Conservation (phyloP, 148 eudicot species). For the Oxyria digyna region DNA sequence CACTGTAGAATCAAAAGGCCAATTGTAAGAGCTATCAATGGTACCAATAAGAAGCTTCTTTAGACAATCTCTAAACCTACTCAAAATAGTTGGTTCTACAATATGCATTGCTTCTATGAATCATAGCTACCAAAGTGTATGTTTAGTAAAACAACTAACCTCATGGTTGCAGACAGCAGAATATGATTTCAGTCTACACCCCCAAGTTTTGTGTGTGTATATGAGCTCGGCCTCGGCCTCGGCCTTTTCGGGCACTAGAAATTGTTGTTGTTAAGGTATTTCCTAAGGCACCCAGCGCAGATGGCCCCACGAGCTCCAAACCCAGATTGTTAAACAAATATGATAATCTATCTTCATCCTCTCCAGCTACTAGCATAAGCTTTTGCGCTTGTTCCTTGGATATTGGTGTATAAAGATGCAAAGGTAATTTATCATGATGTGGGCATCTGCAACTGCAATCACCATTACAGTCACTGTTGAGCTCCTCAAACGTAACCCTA, state of each 20-base stretch:
- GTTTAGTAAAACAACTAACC: background rate
- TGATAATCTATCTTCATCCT: slow-evolving; percentile 31
- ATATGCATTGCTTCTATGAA: background rate
- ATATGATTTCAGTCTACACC: background rate
- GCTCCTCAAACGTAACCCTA: slow-evolving; percentile 35
- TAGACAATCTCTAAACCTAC: slow-evolving; percentile 12
- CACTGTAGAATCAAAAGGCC: background rate
- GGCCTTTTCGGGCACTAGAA: slow-evolving; percentile 44
- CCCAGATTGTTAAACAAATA: slow-evolving; percentile 43
- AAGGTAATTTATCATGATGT: slow-evolving; percentile 22
- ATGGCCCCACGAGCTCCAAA: slow-evolving; percentile 60
- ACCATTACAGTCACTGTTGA: slow-evolving; percentile 15
- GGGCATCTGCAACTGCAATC: slow-evolving; percentile 20
- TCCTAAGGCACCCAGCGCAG: slow-evolving; percentile 31
- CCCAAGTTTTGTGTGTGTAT: background rate
- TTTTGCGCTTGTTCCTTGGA: slow-evolving; percentile 64
- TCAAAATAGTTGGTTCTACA: slow-evolving; percentile 4
- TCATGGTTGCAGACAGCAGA: background rate
- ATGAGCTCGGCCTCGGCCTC: slow-evolving; percentile 16
- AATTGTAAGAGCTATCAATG: slow-evolving; percentile 9
- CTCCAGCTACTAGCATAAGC: slow-evolving; percentile 41
- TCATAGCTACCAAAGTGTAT: background rate
- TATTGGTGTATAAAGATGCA: slow-evolving; percentile 51
- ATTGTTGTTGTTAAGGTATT: slow-evolving; percentile 37
- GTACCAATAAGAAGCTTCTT: background rate